Percentiles rank a stretch among this genome's conserved stretches.
phyloP scores from a whole-genome alignment of 257 asterid genomes.

The Oldenlandia corymbosa region DNA sequence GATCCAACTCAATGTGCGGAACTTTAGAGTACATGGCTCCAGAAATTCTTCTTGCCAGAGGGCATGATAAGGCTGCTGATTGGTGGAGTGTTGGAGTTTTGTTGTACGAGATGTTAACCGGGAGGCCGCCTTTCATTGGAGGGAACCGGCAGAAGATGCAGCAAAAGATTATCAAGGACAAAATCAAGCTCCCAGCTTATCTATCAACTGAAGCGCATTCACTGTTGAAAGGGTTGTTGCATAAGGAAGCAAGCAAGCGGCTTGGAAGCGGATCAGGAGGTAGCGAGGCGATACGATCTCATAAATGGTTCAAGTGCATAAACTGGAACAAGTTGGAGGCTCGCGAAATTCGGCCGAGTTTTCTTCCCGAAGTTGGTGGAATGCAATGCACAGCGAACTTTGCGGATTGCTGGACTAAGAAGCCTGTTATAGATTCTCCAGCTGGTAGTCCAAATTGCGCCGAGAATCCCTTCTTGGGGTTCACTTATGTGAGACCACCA shows the following conservation, averaged over 20 bases:
- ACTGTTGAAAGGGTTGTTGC: conserved; percentile 67
- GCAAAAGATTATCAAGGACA: conserved; percentile 59
- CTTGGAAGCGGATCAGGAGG: conserved; percentile 51
- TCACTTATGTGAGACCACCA: no score
- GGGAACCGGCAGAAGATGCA: conserved; percentile 51
- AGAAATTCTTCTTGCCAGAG: conserved; percentile 56
- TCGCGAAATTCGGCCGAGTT: conserved; percentile 52
- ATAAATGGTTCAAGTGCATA: conserved; percentile 60
- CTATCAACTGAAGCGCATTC: conserved; percentile 69
- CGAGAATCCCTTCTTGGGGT: no score
- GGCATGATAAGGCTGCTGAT: conserved; percentile 69
- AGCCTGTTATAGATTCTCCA: no score
- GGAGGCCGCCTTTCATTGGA: conserved; percentile 54
- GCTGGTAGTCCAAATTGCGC: no score
- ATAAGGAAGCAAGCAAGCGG: conserved; percentile 50
- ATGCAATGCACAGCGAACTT: conserved; percentile 63
- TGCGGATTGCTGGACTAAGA: no score
- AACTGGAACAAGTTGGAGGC: conserved; percentile 68
- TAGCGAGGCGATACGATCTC: conserved; percentile 46
- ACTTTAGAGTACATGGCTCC: conserved; percentile 78
- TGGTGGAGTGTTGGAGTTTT: conserved; percentile 91
- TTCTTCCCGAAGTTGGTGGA: conserved; percentile 59
- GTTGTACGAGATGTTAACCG: conserved; percentile 68
- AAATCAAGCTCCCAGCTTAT: conserved; percentile 52
- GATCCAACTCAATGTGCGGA: conserved; percentile 70